Evolutionary conservation across 164 flowering plant genomes (phyloP).

Genomic region (Akebia trifoliata): DNA sequence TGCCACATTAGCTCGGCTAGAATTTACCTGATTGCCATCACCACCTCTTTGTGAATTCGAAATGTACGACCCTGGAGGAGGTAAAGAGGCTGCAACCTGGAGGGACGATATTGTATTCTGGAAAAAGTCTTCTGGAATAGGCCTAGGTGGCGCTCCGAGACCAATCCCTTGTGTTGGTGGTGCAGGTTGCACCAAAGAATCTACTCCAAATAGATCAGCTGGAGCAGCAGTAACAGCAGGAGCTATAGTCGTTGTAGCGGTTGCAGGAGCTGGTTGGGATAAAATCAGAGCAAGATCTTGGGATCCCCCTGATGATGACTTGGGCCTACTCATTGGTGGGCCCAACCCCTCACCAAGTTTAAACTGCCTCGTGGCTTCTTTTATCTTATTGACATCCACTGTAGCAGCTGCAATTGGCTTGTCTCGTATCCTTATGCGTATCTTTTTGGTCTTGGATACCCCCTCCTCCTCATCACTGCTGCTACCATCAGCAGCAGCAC

Average conservation of each 20-base stretch:
- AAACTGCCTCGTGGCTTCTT: slow-evolving; percentile 90
- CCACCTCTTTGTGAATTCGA: slow-evolving; percentile 39
- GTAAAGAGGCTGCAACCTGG: slow-evolving; percentile 77
- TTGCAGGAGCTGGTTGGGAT: slow-evolving; percentile 38
- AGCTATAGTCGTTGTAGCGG: slow-evolving; percentile 26
- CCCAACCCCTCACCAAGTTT: slow-evolving; percentile 81
- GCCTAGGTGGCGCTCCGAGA: slow-evolving; percentile 56
- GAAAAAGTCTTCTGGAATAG: slow-evolving; percentile 97
- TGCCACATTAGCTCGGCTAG: slow-evolving; percentile 37
- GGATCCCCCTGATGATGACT: slow-evolving; percentile 52
- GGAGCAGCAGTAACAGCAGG: slow-evolving; percentile 34
- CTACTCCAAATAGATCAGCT: slow-evolving; percentile 64
- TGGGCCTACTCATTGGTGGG: slow-evolving; percentile 63
- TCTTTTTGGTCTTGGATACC: slow-evolving; percentile 57
- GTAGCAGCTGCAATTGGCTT: slow-evolving; percentile 70
- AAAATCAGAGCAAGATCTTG: slow-evolving; percentile 57
- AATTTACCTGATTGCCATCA: slow-evolving; percentile 26
- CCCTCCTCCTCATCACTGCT: slow-evolving; percentile 94
- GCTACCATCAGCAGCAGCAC: slow-evolving; percentile 69
- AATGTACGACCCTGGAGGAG: slow-evolving; percentile 66
- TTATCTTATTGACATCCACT: slow-evolving; percentile 91
- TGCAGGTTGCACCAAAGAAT: slow-evolving; percentile 40
- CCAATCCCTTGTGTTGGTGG: slow-evolving; percentile 40
- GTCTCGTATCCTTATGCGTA: slow-evolving; percentile 81
- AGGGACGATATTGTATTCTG: slow-evolving; percentile 90